phyloP scores from a whole-genome alignment of 2,329 filamentous ascomycete species.

The Stagonosporopsis cucurbitacearum region DNA sequence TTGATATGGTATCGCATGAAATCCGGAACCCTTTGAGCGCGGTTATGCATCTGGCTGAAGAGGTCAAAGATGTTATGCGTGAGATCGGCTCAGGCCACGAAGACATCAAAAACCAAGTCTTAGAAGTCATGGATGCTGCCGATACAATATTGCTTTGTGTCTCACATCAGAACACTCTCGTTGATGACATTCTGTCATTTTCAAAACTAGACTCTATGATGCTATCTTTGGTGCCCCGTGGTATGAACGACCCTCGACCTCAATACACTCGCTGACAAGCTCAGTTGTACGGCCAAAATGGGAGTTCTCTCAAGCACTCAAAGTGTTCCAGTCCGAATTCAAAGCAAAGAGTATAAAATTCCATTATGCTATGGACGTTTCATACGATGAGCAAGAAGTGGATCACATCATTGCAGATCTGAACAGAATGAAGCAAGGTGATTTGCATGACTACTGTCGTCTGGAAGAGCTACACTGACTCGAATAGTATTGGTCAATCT shows the following conservation, averaged over 20 bases:
- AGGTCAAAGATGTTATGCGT: constrained; percentile 47
- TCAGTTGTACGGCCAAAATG: constrained; percentile 44
- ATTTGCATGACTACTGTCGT: neutral
- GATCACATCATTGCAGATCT: constrained; percentile 49
- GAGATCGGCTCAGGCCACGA: constrained; percentile 28
- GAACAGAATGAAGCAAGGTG: constrained; percentile 49
- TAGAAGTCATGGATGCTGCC: constrained; percentile 45
- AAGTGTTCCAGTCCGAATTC: constrained; percentile 51
- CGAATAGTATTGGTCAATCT: constrained; percentile 50
- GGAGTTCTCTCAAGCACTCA: constrained; percentile 48
- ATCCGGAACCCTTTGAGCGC: constrained; percentile 49
- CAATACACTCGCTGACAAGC: constrained; percentile 1
- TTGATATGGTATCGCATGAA: constrained; percentile 55
- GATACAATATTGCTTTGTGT: constrained; percentile 54
- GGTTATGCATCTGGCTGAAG: constrained; percentile 53
- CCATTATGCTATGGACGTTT: constrained; percentile 51
- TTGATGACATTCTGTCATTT: constrained; percentile 57
- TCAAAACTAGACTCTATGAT: constrained; percentile 58
- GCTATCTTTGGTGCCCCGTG: constrained; percentile 46
- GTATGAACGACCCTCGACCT: constrained; percentile 17
- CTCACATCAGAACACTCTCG: constrained; percentile 53
- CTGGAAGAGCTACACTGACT: constrained; percentile 9
- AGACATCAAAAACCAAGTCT: constrained; percentile 28
- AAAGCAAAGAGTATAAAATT: constrained; percentile 48
- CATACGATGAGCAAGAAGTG: constrained; percentile 47